These are phyloP conservation scores for Paecilomyces formosus DNA, from an alignment of 2,329 filamentous ascomycete genomes.

Conservation along the genomic window DNA sequence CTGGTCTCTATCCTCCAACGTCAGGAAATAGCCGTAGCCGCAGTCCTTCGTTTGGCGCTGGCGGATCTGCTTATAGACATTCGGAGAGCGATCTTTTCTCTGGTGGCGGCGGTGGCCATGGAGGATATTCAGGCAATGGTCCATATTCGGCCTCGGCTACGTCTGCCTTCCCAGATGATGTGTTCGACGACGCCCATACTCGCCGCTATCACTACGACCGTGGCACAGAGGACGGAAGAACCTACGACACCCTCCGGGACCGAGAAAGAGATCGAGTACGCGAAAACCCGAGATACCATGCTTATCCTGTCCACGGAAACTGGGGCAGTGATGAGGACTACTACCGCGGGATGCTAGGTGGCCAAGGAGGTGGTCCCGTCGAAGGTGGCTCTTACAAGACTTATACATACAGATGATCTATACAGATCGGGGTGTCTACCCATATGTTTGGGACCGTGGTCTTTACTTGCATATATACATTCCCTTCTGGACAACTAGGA, in stretches of 20 bases:
- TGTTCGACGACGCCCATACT: conserved; percentile 12
- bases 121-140: conserved; percentile 8
- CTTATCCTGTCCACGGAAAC: conserved; percentile 16
- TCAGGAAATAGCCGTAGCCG: conserved; percentile 10
- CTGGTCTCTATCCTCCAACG: conserved; percentile 6
- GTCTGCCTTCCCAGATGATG: conserved; percentile 14
- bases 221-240: conserved; percentile 13
- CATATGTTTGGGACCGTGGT: background rate
- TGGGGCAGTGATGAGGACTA: conserved; percentile 32
- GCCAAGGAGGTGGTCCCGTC: conserved; percentile 19
- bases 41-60: conserved; percentile 24
- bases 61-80: conserved; percentile 21
- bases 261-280: conserved; percentile 17
- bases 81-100: conserved; percentile 26
- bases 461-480: background rate
- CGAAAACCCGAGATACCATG: conserved; percentile 19
- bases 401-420: background rate
- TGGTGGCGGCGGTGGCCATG: conserved; percentile 10
- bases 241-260: conserved; percentile 19
- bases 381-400: background rate
- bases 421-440: background rate
- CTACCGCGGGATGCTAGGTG: conserved; percentile 26
- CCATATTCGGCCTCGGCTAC: conserved; percentile 9
- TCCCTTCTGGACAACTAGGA: background rate
- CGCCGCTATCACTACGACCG: conserved; percentile 20